Evolutionary conservation across 169 alveolate genomes (phyloP).

Genomic region (Eimeria maxima): DNA sequence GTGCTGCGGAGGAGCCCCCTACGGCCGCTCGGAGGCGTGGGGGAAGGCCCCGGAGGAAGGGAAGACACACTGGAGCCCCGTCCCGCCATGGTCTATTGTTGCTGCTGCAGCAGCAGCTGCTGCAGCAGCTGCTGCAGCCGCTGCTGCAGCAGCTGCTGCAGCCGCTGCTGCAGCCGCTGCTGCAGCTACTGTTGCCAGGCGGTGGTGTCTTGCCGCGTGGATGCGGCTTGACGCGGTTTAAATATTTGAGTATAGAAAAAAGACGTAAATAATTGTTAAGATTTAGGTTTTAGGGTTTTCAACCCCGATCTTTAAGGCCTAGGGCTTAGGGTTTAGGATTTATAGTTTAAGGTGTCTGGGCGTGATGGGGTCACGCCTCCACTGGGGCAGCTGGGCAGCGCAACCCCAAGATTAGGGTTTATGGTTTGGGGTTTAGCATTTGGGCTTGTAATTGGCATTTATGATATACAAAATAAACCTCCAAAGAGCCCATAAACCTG

Average conservation of each 20-base stretch:
- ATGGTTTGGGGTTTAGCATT: background rate
- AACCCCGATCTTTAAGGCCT: background rate
- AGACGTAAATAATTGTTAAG: background rate
- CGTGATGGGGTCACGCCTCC: slow-evolving; percentile 26
- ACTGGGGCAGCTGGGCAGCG: background rate
- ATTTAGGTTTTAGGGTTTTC: background rate
- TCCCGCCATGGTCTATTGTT: slow-evolving; percentile 3
- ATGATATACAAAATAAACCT: background rate
- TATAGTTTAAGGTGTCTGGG: background rate
- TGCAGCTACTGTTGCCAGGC: no score
- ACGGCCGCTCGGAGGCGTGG: background rate
- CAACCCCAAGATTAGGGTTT: background rate
- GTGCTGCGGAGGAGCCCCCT: background rate
- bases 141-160: no score
- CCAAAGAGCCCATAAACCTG: background rate
- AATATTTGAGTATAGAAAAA: no score
- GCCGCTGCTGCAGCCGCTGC: slow-evolving; percentile 13
- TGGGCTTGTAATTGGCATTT: background rate
- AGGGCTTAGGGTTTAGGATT: slow-evolving; percentile 5
- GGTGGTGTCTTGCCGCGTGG: slow-evolving; percentile 2
- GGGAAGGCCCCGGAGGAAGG: background rate
- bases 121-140: no score
- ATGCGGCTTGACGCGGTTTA: background rate
- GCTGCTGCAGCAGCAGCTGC: slow-evolving; percentile 17
- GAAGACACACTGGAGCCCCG: slow-evolving; percentile 6